Percentiles rank a stretch among this genome's conserved stretches.
These are phyloP conservation scores for Pueraria montana DNA, from an alignment of 306 rosid species.

Conservation along the genomic window DNA sequence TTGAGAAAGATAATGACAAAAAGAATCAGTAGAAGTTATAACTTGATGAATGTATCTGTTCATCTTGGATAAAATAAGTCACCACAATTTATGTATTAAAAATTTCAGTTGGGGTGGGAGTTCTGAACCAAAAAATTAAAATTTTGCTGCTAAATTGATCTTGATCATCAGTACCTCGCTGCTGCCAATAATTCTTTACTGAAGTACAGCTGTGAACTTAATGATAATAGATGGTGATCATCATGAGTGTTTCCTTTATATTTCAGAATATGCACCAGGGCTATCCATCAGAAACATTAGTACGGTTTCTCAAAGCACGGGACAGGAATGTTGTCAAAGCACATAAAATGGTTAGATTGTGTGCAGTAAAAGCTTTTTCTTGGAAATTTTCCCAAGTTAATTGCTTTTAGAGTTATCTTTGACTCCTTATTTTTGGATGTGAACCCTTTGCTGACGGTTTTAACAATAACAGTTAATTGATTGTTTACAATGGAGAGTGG, in stretches of 20 bases:
- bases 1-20: constrained; percentile 10
- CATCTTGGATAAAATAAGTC: background rate
- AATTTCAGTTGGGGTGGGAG: background rate
- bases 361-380: background rate
- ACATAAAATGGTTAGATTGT: constrained; percentile 26
- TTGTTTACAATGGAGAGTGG: constrained; percentile 31
- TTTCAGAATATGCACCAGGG: constrained; percentile 27
- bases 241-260: background rate
- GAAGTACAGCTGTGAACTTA: background rate
- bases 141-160: background rate
- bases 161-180: background rate
- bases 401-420: background rate
- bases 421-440: background rate
- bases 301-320: constrained; percentile 27
- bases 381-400: background rate
- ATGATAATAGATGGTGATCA: background rate
- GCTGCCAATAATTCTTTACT: background rate
- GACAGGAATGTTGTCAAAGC: constrained; percentile 18
- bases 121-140: background rate
- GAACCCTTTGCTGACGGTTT: constrained; percentile 5
- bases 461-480: background rate
- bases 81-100: background rate
- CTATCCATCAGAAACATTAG: constrained; percentile 19
- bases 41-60: background rate
- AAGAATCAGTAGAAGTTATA: background rate